These are phyloP conservation scores for Pecoramyces ruminantium DNA, from an alignment of 192 early-diverging fungal genomes.

Conservation along the genomic window DNA sequence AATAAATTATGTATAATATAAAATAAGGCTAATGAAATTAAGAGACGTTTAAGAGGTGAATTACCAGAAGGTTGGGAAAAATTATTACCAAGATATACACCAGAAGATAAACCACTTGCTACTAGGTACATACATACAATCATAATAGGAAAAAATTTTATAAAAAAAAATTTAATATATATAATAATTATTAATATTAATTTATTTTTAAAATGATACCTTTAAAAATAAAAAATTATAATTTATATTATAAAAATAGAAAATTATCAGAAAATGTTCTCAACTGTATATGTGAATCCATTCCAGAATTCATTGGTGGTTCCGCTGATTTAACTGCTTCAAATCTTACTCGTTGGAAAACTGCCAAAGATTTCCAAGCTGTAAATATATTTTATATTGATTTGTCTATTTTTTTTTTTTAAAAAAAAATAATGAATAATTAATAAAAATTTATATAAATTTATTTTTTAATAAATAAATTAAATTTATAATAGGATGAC, in stretches of 20 bases:
- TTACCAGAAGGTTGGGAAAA: conserved; percentile 56
- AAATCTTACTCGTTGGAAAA: conserved; percentile 91
- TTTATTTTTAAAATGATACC: no score
- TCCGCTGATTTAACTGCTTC: conserved; percentile 94
- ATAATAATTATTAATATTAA: no score
- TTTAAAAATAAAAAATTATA: not conserved
- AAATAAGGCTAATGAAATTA: conserved; percentile 38
- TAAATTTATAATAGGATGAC: no score
- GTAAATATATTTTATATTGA: not conserved
- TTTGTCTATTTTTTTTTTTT: no score
- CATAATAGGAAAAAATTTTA: no score
- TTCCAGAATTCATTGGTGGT: conserved; percentile 82
- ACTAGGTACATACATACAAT: conserved; percentile 15
- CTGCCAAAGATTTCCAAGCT: conserved; percentile 84
- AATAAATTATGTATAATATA: no score
- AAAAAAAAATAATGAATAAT: no score
- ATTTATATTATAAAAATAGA: conserved; percentile 17
- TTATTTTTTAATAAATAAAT: no score
- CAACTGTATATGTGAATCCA: conserved; percentile 56
- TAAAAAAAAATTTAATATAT: no score
- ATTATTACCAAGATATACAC: conserved; percentile 61
- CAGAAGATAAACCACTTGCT: conserved; percentile 57
- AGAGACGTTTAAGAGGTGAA: conserved; percentile 37
- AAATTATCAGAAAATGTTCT: conserved; percentile 76
- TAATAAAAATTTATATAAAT: no score